Conservation (phyloP, 2,329 filamentous ascomycete genomes). For the Hyphodiscus sp. region DNA sequence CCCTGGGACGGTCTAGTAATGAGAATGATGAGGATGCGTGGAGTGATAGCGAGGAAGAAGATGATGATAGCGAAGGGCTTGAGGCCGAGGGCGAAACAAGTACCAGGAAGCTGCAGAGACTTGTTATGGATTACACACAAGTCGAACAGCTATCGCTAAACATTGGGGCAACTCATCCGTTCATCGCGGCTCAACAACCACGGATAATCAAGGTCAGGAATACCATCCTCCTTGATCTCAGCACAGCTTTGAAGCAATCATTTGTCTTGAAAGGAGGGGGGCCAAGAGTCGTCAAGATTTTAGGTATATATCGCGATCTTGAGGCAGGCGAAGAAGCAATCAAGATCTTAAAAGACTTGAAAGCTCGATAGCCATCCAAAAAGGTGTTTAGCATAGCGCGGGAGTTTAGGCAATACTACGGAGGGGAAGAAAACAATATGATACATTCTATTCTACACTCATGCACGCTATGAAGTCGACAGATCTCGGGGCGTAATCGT, state of each 20-base stretch:
- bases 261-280: constrained; percentile 35
- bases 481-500: constrained; percentile 47
- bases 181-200: constrained; percentile 49
- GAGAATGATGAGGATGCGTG: constrained; percentile 25
- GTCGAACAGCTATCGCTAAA: constrained; percentile 44
- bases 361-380: constrained; percentile 14
- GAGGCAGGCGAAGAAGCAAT: constrained; percentile 54
- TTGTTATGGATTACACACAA: constrained; percentile 51
- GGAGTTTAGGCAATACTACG: constrained; percentile 34
- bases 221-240: constrained; percentile 59
- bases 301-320: constrained; percentile 55
- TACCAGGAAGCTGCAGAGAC: constrained; percentile 39
- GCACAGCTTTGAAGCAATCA: constrained; percentile 53
- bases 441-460: constrained; percentile 35
- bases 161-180: constrained; percentile 54
- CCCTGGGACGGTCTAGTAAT: constrained; percentile 22
- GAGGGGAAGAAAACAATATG: constrained; percentile 26
- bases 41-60: constrained; percentile 35
- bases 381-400: constrained; percentile 36
- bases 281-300: constrained; percentile 44
- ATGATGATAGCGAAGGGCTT: constrained; percentile 31
- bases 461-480: constrained; percentile 36
- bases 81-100: constrained; percentile 24
- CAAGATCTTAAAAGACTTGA: constrained; percentile 36
- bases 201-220: constrained; percentile 52